Evolutionary conservation across 768 basidiomycete species (phyloP).

Genomic region (Mycena polygramma): DNA sequence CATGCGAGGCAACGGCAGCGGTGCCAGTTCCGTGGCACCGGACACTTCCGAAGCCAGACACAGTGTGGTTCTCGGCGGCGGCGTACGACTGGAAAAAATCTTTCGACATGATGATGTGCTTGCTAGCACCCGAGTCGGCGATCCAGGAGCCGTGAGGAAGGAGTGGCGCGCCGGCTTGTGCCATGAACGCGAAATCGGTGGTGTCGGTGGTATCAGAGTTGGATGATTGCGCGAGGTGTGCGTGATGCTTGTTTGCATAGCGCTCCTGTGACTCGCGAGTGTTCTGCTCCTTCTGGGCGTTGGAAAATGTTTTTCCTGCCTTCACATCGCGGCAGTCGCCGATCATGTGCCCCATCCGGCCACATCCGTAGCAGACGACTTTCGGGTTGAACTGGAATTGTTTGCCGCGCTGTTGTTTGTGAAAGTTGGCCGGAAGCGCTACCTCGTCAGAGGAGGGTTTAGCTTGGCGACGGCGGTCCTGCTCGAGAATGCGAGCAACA

Average conservation of each 20-base stretch:
- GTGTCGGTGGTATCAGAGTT: background rate
- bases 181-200: conserved; percentile 24
- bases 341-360: no score
- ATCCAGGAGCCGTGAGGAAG: conserved; percentile 15
- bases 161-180: background rate
- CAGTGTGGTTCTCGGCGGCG: background rate
- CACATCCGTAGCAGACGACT: no score
- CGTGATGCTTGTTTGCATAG: conserved; percentile 19
- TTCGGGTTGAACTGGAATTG: conserved; percentile 23
- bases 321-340: no score
- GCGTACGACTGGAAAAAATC: conserved; percentile 12
- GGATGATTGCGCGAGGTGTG: no score
- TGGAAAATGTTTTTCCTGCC: no score
- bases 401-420: conserved; percentile 1
- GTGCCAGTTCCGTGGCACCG: conserved; percentile 17
- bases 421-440: background rate
- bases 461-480: conserved; percentile 36
- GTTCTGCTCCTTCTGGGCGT: conserved; percentile 24
- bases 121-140: conserved; percentile 17
- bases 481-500: conserved; percentile 44
- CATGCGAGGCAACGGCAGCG: conserved; percentile 17
- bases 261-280: conserved; percentile 16
- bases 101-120: conserved; percentile 4
- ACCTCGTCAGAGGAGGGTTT: conserved; percentile 9
- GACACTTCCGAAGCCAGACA: conserved; percentile 11